Evolutionary conservation across 768 basidiomycete genomes (phyloP).

Genomic region (Lyophyllum shimeji): DNA sequence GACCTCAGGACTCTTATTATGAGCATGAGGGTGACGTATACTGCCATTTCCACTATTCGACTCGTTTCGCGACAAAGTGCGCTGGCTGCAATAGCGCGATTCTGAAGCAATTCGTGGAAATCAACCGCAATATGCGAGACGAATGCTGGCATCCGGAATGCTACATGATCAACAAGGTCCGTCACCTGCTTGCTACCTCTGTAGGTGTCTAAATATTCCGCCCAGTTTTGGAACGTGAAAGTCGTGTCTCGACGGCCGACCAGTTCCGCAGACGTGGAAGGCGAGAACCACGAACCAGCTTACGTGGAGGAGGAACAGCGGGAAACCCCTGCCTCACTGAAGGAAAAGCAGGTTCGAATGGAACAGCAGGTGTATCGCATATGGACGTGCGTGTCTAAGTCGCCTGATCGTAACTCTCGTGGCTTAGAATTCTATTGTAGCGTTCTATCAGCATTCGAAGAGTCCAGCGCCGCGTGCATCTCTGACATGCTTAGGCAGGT

Average conservation of each 20-base stretch:
- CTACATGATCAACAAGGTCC: constrained; percentile 99
- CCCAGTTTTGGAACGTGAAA: constrained; percentile 98
- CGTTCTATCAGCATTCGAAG: constrained; percentile 96
- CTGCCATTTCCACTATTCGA: constrained; percentile 99
- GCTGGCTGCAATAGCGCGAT: constrained; percentile 97
- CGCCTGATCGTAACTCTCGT: constrained; percentile 6
- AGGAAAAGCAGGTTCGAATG: constrained; percentile 91
- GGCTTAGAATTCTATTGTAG: constrained; percentile 34
- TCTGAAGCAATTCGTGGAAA: constrained; percentile 98
- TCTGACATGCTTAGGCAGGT: constrained; percentile 98
- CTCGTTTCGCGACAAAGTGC: constrained; percentile 97
- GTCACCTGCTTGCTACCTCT: constrained; percentile 17
- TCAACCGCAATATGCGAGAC: constrained; percentile 96
- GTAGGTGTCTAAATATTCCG: not conserved
- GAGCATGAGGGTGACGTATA: constrained; percentile 98
- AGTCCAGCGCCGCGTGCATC: constrained; percentile 98
- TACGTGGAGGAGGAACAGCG: constrained; percentile 77
- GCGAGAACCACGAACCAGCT: constrained; percentile 48
- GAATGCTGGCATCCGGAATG: constrained; percentile 99
- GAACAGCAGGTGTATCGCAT: constrained; percentile 98
- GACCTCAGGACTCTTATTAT: constrained; percentile 98
- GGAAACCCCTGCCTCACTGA: constrained; percentile 77
- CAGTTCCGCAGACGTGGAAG: constrained; percentile 54
- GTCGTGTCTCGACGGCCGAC: constrained; percentile 74
- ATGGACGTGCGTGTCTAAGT: constrained; percentile 77